These are phyloP conservation scores for Fraxinus albicans DNA, from an alignment of 305 asterid genomes.

Conservation along the genomic window DNA sequence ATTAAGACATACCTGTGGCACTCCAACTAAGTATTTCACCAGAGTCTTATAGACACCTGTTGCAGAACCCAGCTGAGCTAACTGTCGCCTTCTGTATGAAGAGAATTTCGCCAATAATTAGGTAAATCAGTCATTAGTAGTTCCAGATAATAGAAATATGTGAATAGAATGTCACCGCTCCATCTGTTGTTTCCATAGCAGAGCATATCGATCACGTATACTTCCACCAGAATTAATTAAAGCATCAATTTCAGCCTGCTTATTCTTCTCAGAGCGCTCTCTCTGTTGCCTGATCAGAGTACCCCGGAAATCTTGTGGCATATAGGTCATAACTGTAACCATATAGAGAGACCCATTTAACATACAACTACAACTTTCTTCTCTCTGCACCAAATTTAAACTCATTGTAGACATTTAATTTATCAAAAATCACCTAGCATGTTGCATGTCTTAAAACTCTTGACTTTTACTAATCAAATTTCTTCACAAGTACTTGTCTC, in stretches of 20 bases:
- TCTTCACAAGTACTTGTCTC: background rate
- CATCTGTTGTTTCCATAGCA: constrained; percentile 97
- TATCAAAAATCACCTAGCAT: background rate
- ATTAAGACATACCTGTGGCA: constrained; percentile 73
- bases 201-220: constrained; percentile 75
- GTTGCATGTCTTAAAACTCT: background rate
- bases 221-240: constrained; percentile 81
- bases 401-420: background rate
- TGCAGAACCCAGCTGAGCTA: constrained; percentile 98
- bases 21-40: constrained; percentile 96
- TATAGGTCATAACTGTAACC: constrained; percentile 84
- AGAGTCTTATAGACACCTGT: constrained; percentile 95
- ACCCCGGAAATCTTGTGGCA: constrained; percentile 99
- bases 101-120: constrained; percentile 3
- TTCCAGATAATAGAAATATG: constrained; percentile 14
- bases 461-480: background rate
- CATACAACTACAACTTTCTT: background rate
- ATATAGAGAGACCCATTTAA: constrained; percentile 19
- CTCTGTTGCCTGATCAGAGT: constrained; percentile 88
- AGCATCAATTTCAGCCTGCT: constrained; percentile 82
- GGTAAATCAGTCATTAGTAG: background rate
- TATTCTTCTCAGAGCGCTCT: constrained; percentile 97
- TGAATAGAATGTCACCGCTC: constrained; percentile 54
- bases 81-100: constrained; percentile 76
- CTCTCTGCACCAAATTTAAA: background rate